These are phyloP conservation scores for Diaporthe sp. DNA, from an alignment of 2,329 filamentous ascomycete species.

Conservation along the genomic window DNA sequence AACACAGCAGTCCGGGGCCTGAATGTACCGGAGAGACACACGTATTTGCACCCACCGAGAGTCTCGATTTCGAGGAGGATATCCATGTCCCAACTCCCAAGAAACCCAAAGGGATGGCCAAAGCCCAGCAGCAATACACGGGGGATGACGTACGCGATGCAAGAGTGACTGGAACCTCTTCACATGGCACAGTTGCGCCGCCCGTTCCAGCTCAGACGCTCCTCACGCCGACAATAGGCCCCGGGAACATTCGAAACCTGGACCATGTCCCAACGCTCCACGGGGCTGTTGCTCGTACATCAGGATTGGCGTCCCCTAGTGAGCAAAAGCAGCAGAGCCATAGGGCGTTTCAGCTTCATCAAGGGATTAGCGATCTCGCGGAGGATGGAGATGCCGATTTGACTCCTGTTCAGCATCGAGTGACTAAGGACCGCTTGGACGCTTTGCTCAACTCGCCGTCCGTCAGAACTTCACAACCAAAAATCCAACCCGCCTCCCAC, in stretches of 20 bases:
- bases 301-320: constrained; percentile 13
- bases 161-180: not conserved
- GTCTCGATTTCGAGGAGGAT: constrained; percentile 68
- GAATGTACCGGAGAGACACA: constrained; percentile 41
- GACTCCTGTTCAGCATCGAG: constrained; percentile 11
- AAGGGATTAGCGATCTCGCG: constrained; percentile 30
- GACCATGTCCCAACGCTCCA: not conserved
- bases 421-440: constrained; percentile 25
- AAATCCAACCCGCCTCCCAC: not conserved
- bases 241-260: not conserved
- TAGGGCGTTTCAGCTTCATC: not conserved
- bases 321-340: not conserved
- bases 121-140: not conserved
- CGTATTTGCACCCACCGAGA: constrained; percentile 59
- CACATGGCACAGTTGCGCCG: not conserved
- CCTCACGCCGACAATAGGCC: not conserved
- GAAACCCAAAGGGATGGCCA: constrained; percentile 41
- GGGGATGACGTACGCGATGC: not conserved
- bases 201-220: not conserved
- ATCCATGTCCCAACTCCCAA: constrained; percentile 55
- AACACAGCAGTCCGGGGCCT: constrained; percentile 48
- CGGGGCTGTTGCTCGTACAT: constrained; percentile 3
- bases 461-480: not conserved
- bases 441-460: constrained; percentile 29
- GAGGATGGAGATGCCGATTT: constrained; percentile 26